These are phyloP conservation scores for Schrenkiella parvula DNA, from an alignment of 345 rosid genomes.

Conservation along the genomic window DNA sequence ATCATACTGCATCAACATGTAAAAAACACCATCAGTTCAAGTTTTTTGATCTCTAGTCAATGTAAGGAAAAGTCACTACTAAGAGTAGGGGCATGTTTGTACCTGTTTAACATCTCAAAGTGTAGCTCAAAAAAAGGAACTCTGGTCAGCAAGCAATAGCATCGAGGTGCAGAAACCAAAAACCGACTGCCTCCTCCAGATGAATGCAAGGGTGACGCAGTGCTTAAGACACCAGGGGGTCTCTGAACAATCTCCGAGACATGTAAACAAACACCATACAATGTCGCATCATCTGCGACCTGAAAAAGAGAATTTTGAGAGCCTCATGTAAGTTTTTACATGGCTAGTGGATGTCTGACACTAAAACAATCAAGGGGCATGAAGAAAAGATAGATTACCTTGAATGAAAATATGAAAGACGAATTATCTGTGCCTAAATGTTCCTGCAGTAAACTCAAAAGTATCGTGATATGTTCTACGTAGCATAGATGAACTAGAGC, in stretches of 20 bases:
- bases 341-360: slow-evolving; percentile 13
- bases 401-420: slow-evolving; percentile 80
- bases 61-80: slow-evolving; percentile 8
- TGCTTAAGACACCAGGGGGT: slow-evolving; percentile 70
- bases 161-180: slow-evolving; percentile 97
- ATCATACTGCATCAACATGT: slow-evolving; percentile 54
- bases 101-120: slow-evolving; percentile 55
- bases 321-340: not conserved
- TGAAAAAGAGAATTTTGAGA: slow-evolving; percentile 33
- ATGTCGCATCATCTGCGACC: slow-evolving; percentile 90
- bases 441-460: slow-evolving; percentile 48
- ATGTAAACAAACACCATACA: slow-evolving; percentile 92
- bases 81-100: too few species aligned
- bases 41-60: not conserved
- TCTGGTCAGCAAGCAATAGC: slow-evolving; percentile 71
- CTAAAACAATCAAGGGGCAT: not conserved
- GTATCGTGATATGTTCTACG: not conserved
- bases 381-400: slow-evolving; percentile 45
- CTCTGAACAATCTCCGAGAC: slow-evolving; percentile 92
- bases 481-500: not conserved
- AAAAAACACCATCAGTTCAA: not conserved
- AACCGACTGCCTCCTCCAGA: slow-evolving; percentile 62
- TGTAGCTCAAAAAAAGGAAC: slow-evolving; percentile 38
- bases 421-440: slow-evolving; percentile 87
- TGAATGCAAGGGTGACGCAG: slow-evolving; percentile 49